phyloP scores from a whole-genome alignment of 1,284 basidiomycete genomes.

The Pyrrhoderma lamaoense region DNA sequence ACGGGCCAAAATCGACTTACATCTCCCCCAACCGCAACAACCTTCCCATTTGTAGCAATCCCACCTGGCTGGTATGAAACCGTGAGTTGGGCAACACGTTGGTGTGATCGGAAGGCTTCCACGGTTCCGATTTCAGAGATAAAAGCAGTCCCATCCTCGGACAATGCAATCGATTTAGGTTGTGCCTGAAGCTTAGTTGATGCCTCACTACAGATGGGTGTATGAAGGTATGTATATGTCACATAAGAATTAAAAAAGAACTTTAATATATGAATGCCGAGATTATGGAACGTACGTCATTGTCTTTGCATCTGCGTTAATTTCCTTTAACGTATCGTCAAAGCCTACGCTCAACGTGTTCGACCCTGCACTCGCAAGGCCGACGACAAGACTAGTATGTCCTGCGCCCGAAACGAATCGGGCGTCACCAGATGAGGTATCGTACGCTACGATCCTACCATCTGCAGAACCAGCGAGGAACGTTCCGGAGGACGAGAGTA shows the following conservation, averaged over 20 bases:
- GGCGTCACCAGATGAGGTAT: constrained; percentile 40
- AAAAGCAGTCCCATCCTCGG: constrained; percentile 63
- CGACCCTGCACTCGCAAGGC: constrained; percentile 44
- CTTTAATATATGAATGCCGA: background rate
- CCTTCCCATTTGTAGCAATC: constrained; percentile 43
- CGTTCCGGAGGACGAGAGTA: constrained; percentile 43
- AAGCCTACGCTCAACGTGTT: constrained; percentile 70
- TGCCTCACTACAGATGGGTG: constrained; percentile 28
- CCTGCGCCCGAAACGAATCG: constrained; percentile 52
- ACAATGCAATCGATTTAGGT: constrained; percentile 62
- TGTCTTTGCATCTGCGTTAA: constrained; percentile 36
- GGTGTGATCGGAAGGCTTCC: constrained; percentile 63
- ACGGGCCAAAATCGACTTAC: constrained; percentile 30
- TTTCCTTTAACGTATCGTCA: constrained; percentile 73
- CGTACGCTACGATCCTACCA: constrained; percentile 68
- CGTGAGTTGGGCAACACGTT: constrained; percentile 51
- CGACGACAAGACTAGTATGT: constrained; percentile 69
- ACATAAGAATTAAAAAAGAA: background rate
- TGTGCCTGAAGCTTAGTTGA: constrained; percentile 48
- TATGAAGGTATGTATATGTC: background rate
- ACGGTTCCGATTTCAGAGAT: constrained; percentile 61
- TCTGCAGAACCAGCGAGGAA: constrained; percentile 83
- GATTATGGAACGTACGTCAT: constrained; percentile 59
- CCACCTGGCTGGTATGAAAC: constrained; percentile 50
- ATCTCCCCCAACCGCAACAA: constrained; percentile 72